Evolutionary conservation across 2,329 filamentous ascomycete species (phyloP), one percentile per base, ranked within the genome.

Genomic region (Zymoseptoria ardabiliae): DNA sequence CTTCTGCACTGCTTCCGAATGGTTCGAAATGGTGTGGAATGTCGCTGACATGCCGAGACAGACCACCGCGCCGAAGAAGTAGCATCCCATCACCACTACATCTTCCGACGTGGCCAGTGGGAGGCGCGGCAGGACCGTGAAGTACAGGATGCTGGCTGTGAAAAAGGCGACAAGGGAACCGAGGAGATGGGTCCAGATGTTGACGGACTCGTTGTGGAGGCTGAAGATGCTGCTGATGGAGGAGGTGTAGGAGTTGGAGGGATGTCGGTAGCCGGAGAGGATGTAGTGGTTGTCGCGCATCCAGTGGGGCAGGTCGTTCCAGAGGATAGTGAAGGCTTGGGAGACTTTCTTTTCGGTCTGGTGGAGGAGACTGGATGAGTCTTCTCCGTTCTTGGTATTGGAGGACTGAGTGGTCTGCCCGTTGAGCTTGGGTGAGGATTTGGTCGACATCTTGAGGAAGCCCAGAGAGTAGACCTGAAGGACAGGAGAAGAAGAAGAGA

Each of bases 11-110:
- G 76, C 75, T 45, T 85, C 83, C 19, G 89, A 94, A 74, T 99
- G 94, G 66, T 97, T 96, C 21, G 82, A 85, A 53, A 97, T 82
- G 1, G 89, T 83, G 72, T 99, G 94, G 72, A 86, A 99, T 2
- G 87, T 89, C 4, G 91, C 77, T 58, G 74, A 77, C 75, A 80
- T 78, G 4, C 76, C 76, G 30, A 81, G 62, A 62, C 79, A 81
- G 4, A 69, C 70, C 1, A 75, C 67, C 0, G 78, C 77, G 10
- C 91, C 90, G 22, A 78, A 77, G 68, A 96, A 91, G 79, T 94
- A 96, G 75, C 86, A 91, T 0, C 78, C 77, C 71, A 96, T 91
- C 28, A 85, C 89, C 41, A 85, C 63, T n/a, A 90, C 78, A 71
- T 96, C 91, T 2, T 81, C 75, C 8, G 70, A 61, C 8, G 78